A percentile compares a stretch with the other conserved stretches of the same genome.
phyloP scores from a whole-genome alignment of 179 eudicot genomes.

The Heliamphora pulchella region DNA sequence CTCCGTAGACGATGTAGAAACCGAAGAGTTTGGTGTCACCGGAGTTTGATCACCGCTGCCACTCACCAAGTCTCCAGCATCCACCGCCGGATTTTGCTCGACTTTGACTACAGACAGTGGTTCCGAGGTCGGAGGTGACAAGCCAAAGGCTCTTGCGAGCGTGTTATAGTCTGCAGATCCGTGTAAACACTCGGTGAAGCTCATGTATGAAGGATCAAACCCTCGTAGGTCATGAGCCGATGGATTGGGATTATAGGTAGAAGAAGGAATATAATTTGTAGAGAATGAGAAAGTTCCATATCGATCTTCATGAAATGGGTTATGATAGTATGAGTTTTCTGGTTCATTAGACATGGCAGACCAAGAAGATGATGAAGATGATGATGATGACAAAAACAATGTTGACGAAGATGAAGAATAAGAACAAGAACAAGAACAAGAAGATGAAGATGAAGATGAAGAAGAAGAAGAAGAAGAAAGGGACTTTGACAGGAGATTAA shows the following conservation, averaged over 20 bases:
- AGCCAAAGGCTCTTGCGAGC: constrained; percentile 32
- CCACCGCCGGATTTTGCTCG: constrained; percentile 26
- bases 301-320: constrained; percentile 26
- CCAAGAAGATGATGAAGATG: too few relatives aligned
- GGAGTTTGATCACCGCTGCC: constrained; percentile 16
- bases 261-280: constrained; percentile 8
- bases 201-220: constrained; percentile 29
- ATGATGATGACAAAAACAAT: too few relatives aligned
- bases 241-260: constrained; percentile 6
- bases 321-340: constrained; percentile 28
- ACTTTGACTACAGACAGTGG: constrained; percentile 2
- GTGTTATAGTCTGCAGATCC: constrained; percentile 36
- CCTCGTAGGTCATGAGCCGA: constrained; percentile 16
- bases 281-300: constrained; percentile 24
- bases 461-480: too few relatives aligned
- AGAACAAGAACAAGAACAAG: too few relatives aligned
- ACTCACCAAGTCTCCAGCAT: neutral
- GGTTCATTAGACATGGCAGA: constrained; percentile 38
- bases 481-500: too few relatives aligned
- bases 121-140: constrained; percentile 28
- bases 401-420: too few relatives aligned
- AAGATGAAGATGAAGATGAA: neutral
- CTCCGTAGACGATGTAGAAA: constrained; percentile 57
- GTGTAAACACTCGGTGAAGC: constrained; percentile 43
- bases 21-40: constrained; percentile 59